Conservation (phyloP, 108 stramenopile genomes). For the Skeletonema marinoi region DNA sequence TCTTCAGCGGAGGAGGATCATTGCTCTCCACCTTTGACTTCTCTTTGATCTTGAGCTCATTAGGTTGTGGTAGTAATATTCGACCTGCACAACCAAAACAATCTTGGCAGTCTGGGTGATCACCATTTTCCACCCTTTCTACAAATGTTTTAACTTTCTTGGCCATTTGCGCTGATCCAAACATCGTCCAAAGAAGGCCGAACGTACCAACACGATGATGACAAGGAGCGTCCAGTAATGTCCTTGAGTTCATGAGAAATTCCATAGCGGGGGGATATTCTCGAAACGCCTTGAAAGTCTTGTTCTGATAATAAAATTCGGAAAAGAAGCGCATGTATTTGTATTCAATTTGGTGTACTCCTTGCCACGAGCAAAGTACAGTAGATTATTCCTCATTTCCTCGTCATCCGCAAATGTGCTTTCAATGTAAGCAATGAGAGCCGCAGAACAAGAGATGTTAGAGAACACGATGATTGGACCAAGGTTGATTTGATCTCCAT, state of each 20-base stretch:
- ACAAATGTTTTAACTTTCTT: slow-evolving; percentile 8
- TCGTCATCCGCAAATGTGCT: slow-evolving; percentile 8
- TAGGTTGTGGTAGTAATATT: neutral
- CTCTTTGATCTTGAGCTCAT: slow-evolving; percentile 7
- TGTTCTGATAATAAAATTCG: neutral
- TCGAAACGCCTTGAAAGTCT: slow-evolving; percentile 4
- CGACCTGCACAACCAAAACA: slow-evolving; percentile 4
- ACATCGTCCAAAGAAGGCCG: slow-evolving; percentile 1
- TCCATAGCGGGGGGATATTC: neutral
- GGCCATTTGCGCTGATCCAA: slow-evolving; percentile 1
- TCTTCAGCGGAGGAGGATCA: slow-evolving; percentile 1
- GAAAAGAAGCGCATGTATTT: neutral
- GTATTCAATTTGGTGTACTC: neutral
- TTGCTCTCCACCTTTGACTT: slow-evolving; percentile 8
- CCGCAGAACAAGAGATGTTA: slow-evolving; percentile 5
- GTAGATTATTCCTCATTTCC: slow-evolving; percentile 6
- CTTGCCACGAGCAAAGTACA: neutral
- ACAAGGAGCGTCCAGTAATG: slow-evolving; percentile 2
- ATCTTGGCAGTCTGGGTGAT: slow-evolving; percentile 7
- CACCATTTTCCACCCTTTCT: slow-evolving; percentile 8
- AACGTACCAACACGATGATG: neutral
- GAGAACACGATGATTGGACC: neutral
- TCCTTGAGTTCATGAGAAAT: slow-evolving; percentile 8
- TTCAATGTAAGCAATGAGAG: slow-evolving; percentile 11
- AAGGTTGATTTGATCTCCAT: slow-evolving; percentile 1